Evolutionary conservation across 1,284 basidiomycete genomes (phyloP).

Genomic region (Naganishia cerealis): DNA sequence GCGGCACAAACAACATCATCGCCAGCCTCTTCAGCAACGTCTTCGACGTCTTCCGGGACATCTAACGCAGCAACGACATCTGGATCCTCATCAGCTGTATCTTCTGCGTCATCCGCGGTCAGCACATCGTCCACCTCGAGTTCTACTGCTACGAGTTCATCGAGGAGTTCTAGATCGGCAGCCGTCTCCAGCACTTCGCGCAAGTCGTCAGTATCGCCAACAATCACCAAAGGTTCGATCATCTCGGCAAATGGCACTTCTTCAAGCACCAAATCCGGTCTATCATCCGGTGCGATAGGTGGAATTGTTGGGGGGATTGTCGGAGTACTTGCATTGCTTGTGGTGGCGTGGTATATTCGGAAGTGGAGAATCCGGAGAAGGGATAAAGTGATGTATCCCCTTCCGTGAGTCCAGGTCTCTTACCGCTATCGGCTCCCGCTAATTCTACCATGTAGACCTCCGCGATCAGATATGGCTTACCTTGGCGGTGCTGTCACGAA

Average conservation of each 20-base stretch:
- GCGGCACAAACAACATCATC: neutral
- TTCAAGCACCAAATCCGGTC: slow-evolving; percentile 30
- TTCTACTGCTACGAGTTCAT: slow-evolving; percentile 28
- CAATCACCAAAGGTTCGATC: slow-evolving; percentile 28
- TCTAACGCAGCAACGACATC: neutral
- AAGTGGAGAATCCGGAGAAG: slow-evolving; percentile 41
- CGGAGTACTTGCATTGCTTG: slow-evolving; percentile 41
- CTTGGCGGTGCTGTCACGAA: slow-evolving; percentile 22
- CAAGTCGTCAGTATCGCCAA: slow-evolving; percentile 23
- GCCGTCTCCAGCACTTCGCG: neutral
- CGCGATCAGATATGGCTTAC: slow-evolving; percentile 40
- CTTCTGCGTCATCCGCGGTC: neutral
- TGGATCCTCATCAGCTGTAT: slow-evolving; percentile 1
- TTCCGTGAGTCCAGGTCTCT: slow-evolving; percentile 44
- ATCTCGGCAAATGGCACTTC: slow-evolving; percentile 24
- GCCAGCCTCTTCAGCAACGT: neutral
- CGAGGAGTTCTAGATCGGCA: neutral
- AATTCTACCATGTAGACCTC: slow-evolving; percentile 38
- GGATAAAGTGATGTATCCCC: slow-evolving; percentile 42
- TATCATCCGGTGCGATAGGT: slow-evolving; percentile 47
- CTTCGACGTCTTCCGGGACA: neutral
- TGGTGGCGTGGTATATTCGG: slow-evolving; percentile 40
- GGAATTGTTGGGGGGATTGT: slow-evolving; percentile 49
- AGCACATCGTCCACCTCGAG: slow-evolving; percentile 27
- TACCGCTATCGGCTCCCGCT: slow-evolving; percentile 2